A percentile compares a stretch with the other conserved stretches of the same genome.
Evolutionary conservation across 2,329 filamentous ascomycete species (phyloP).

Genomic region (Verticillium nonalfalfae): DNA sequence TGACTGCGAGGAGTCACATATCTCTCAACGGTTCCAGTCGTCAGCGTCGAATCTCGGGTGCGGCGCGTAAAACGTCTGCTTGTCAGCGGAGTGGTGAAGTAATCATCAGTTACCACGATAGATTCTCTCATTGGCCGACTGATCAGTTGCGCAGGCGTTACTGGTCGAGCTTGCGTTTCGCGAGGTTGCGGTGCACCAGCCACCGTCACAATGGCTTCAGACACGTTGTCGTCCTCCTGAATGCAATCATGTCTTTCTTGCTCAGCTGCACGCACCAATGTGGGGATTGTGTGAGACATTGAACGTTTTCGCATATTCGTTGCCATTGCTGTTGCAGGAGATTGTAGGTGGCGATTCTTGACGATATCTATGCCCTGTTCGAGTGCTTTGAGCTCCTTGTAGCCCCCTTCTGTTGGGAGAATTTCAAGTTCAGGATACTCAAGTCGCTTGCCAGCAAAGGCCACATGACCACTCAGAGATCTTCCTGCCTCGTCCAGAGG

Average conservation of each 20-base stretch:
- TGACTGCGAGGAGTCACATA: conserved; percentile 9
- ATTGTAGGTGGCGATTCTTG: conserved; percentile 11
- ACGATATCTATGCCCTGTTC: conserved; percentile 22
- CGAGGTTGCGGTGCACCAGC: background rate
- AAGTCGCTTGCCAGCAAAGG: conserved; percentile 9
- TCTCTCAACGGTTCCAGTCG: conserved; percentile 4
- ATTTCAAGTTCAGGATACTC: conserved; percentile 29
- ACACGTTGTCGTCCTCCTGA: background rate
- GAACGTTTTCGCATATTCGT: background rate
- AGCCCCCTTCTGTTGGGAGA: conserved; percentile 21
- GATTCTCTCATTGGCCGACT: background rate
- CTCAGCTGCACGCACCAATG: conserved; percentile 1
- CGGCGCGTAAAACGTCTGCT: background rate
- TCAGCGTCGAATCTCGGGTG: background rate
- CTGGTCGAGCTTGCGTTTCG: background rate
- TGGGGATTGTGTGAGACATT: background rate
- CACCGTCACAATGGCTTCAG: background rate
- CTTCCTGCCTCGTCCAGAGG: background rate
- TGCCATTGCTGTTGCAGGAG: background rate
- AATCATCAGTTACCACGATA: background rate
- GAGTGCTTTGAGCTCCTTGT: conserved; percentile 22
- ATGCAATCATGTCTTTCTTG: background rate
- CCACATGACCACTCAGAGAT: background rate
- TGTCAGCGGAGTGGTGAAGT: background rate
- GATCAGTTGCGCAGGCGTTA: conserved; percentile 5